These are phyloP conservation scores for Carpinus viminea DNA, from an alignment of 306 rosid genomes.

Conservation along the genomic window DNA sequence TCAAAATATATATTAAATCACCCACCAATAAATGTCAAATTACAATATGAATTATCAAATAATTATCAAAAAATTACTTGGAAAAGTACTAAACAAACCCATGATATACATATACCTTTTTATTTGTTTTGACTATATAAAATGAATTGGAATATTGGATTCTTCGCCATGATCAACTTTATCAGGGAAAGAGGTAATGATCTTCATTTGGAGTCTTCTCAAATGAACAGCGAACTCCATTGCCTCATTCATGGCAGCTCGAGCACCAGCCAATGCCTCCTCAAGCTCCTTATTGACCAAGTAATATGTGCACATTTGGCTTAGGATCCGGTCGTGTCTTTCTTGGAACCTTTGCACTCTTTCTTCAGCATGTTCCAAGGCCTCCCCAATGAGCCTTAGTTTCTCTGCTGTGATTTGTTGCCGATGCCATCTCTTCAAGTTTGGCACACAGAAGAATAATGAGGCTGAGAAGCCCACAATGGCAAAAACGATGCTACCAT, in stretches of 20 bases:
- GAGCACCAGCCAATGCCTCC: slow-evolving; percentile 48
- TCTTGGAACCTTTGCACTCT: slow-evolving; percentile 51
- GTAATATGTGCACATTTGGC: slow-evolving; percentile 45
- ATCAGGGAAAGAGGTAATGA: slow-evolving; percentile 45
- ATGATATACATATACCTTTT: too few relatives aligned
- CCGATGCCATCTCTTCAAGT: slow-evolving; percentile 37
- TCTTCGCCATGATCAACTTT: slow-evolving; percentile 1
- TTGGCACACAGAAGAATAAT: slow-evolving; percentile 37
- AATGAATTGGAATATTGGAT: too few relatives aligned
- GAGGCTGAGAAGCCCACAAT: slow-evolving; percentile 60
- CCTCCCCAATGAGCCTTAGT: slow-evolving; percentile 46
- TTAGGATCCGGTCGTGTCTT: slow-evolving; percentile 57
- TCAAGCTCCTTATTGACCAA: slow-evolving; percentile 50
- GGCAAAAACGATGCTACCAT: slow-evolving; percentile 27
- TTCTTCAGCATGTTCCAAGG: slow-evolving; percentile 58
- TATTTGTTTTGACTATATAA: not conserved
- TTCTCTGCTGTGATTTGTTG: slow-evolving; percentile 44
- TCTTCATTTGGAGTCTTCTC: slow-evolving; percentile 48
- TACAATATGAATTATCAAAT: too few relatives aligned
- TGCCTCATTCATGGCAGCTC: slow-evolving; percentile 46
- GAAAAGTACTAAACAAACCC: too few relatives aligned
- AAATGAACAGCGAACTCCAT: slow-evolving; percentile 47
- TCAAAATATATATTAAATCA: too few relatives aligned
- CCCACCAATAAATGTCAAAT: too few relatives aligned
- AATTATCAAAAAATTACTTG: too few relatives aligned